A percentile compares a stretch with the other conserved stretches of the same genome.
These are phyloP conservation scores for Mentha longifolia DNA, from an alignment of 257 asterid species.

Conservation along the genomic window DNA sequence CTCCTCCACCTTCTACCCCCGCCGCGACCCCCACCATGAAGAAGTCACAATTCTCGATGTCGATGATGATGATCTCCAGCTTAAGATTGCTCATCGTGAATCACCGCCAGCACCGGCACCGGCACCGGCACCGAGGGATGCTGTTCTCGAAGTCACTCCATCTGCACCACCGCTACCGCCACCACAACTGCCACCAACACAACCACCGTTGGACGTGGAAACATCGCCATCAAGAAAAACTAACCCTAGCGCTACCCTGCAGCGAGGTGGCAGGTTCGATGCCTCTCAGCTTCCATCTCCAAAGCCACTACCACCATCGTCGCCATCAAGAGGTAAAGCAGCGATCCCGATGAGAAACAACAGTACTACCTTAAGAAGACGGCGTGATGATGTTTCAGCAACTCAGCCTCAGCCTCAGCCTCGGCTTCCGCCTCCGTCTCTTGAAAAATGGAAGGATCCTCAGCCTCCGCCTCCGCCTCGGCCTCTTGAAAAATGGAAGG, in stretches of 20 bases:
- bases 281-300: too few species aligned
- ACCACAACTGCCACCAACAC: neutral
- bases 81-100: neutral
- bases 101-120: slow-evolving; percentile 22
- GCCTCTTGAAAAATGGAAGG: neutral
- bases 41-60: neutral
- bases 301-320: neutral
- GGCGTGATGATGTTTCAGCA: neutral
- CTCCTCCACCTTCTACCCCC: slow-evolving; percentile 44
- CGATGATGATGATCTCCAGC: slow-evolving; percentile 20
- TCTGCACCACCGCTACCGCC: too few species aligned
- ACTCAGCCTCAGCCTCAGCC: neutral
- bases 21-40: slow-evolving; percentile 5
- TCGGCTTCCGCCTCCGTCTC: neutral
- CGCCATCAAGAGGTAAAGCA: neutral
- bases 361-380: neutral
- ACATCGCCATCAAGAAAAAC: neutral
- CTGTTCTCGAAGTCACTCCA: too few species aligned
- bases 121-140: too few species aligned
- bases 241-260: too few species aligned
- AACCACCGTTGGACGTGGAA: slow-evolving; percentile 1
- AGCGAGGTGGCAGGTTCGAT: too few species aligned
- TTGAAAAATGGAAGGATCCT: neutral
- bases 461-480: neutral
- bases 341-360: neutral